A percentile compares a stretch with the other conserved stretches of the same genome.
These are phyloP conservation scores for Arxiozyma slooffiae DNA, from an alignment of 1,139 yeast genomes.

Conservation along the genomic window DNA sequence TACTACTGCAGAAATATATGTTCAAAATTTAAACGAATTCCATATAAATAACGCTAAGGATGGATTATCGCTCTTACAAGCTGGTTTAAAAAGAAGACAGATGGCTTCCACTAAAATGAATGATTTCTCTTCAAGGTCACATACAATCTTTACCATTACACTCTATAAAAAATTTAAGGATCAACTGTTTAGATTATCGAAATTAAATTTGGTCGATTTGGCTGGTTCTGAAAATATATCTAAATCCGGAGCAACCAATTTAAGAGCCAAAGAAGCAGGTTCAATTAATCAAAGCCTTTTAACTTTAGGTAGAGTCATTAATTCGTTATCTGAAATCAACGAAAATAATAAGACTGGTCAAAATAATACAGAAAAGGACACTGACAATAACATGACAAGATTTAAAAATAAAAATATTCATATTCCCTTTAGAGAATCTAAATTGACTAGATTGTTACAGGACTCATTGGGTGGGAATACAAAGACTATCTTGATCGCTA, in stretches of 20 bases:
- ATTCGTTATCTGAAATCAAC: conserved; percentile 36
- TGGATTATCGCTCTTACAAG: conserved; percentile 44
- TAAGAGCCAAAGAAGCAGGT: conserved; percentile 60
- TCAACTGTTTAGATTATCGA: conserved; percentile 40
- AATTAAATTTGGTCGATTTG: conserved; percentile 66
- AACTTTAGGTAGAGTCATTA: conserved; percentile 57
- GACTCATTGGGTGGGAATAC: conserved; percentile 63
- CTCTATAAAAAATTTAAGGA: conserved; percentile 36
- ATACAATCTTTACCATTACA: conserved; percentile 58
- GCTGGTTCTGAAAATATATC: conserved; percentile 70
- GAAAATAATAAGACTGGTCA: neutral
- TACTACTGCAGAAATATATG: conserved; percentile 31
- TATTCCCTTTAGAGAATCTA: conserved; percentile 58
- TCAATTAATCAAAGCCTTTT: conserved; percentile 56
- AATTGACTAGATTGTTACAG: conserved; percentile 50
- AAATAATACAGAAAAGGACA: neutral
- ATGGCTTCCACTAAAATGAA: conserved; percentile 65
- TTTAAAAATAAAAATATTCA: conserved; percentile 31
- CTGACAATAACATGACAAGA: neutral
- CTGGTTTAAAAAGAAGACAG: conserved; percentile 49
- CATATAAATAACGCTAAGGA: conserved; percentile 43
- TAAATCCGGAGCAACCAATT: conserved; percentile 48
- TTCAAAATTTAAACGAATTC: conserved; percentile 50
- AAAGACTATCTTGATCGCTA: conserved; percentile 55
- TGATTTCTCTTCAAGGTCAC: conserved; percentile 62